Conservation (phyloP, 805 yeast species). For the Sugiyamaella floridensis region DNA sequence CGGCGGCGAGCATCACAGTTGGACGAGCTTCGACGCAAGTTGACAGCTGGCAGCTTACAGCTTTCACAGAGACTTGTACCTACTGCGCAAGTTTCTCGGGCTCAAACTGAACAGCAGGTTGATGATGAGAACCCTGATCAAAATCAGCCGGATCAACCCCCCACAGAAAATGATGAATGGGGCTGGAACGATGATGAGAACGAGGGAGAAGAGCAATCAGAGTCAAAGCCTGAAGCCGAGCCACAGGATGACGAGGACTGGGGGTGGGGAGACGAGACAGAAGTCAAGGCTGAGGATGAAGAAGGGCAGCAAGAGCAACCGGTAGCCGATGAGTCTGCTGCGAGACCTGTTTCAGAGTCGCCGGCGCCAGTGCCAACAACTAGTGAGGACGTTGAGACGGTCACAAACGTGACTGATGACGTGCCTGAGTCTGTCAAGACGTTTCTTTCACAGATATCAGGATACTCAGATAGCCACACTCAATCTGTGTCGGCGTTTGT, state of each 20-base stretch:
- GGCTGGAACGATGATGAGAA: slow-evolving; percentile 18
- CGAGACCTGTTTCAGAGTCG: no score
- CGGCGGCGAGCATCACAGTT: slow-evolving; percentile 14
- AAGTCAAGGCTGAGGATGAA: not conserved
- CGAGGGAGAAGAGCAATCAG: slow-evolving; percentile 8
- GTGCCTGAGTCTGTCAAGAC: not conserved
- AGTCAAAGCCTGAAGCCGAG: slow-evolving; percentile 4
- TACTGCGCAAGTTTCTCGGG: not conserved
- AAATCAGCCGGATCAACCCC: not conserved
- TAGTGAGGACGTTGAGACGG: not conserved
- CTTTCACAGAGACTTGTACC: not conserved
- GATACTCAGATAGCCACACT: not conserved
- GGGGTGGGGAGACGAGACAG: slow-evolving; percentile 24
- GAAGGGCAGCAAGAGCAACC: not conserved
- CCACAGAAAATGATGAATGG: slow-evolving; percentile 13
- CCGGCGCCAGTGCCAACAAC: no score
- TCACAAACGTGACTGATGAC: not conserved
- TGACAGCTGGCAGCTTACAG: not conserved
- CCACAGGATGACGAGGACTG: slow-evolving; percentile 16
- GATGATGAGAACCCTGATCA: not conserved
- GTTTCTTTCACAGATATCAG: not conserved
- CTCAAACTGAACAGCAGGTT: no score
- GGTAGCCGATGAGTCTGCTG: not conserved
- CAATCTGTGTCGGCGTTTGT: slow-evolving; percentile 14
- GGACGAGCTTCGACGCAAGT: slow-evolving; percentile 10